Evolutionary conservation across 225 moss, liverwort and hornwort species (phyloP), one percentile per base, ranked within the genome.

Genomic region (Anthoceros angustus): DNA sequence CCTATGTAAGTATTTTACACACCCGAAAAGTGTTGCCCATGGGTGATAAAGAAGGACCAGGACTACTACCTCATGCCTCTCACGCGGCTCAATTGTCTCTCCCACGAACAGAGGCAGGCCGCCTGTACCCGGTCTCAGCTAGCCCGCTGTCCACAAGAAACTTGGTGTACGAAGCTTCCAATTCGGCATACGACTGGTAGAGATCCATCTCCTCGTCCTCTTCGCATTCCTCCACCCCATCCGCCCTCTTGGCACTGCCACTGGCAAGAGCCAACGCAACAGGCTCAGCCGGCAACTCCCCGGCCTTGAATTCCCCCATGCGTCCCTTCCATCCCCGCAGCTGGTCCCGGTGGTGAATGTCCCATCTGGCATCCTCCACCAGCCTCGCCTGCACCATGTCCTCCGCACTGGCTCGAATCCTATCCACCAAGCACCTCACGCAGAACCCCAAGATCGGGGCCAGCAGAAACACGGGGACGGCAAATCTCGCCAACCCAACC

Each of bases 371-470:
- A 68, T 73, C 72, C 72, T 87, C 87, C 64, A 80, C 78, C 76
- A 80, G 77, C 63, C 71, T 75, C 69, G 65, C 71, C 46, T 66
- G 70, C 32, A 86, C 80, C 76, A 83, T 84, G 21, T 75, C 78
- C 46, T 77, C 73, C 72, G 86, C 79, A 40, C 76, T 81, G 41
- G 84, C 67, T 39, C 82, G 79, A 39, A 94, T 70, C 68, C 84
- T 81, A 71, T 94, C 90, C 63, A 88, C 84, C 66, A 83, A 77
- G 77, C 88, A 90, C 73, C 94, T 86, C 64, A 88, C 82, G 73
- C 83, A 86, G 80, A 90, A 94, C 62, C 94, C 94, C 63, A 90
- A 76, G 49, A 94, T 70, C 46, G 94, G 94, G 66, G 94, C 94
- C 71, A 90, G 75, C 68, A 94, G 76, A 24, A 94, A 78, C 67